Percentiles rank a stretch among this genome's conserved stretches.
These are phyloP conservation scores for Penicillium sp. DNA, from an alignment of 2,329 filamentous ascomycete species.

Conservation along the genomic window DNA sequence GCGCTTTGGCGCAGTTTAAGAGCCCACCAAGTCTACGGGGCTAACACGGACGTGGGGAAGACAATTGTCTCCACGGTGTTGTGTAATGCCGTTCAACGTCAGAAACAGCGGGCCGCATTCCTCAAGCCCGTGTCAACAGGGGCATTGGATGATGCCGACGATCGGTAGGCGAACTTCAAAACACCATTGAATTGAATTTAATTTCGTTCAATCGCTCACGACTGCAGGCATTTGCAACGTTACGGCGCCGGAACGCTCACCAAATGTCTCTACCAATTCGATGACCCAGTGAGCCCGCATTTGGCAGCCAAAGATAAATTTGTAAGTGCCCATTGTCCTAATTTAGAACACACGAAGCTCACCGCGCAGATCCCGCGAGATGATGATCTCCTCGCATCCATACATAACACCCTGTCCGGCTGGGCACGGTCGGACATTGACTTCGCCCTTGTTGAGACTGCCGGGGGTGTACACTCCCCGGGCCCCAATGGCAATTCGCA, in stretches of 20 bases:
- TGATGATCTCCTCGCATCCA: conserved; percentile 50
- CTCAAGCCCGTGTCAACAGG: conserved; percentile 83
- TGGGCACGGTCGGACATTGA: conserved; percentile 44
- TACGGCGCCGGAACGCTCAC: conserved; percentile 60
- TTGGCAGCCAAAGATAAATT: conserved; percentile 60
- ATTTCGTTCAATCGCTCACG: conserved; percentile 1
- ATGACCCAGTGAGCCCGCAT: conserved; percentile 74
- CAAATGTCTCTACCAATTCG: conserved; percentile 68
- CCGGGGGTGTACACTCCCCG: conserved; percentile 78
- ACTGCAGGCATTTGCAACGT: conserved; percentile 59
- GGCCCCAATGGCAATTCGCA: conserved; percentile 73
- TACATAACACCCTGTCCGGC: conserved; percentile 47
- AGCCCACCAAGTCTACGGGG: conserved; percentile 74
- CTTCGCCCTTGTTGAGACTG: conserved; percentile 75
- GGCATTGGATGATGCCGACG: conserved; percentile 66
- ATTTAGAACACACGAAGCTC: conserved; percentile 1
- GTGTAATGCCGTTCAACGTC: conserved; percentile 59
- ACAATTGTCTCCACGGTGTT: conserved; percentile 75
- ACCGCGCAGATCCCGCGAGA: conserved; percentile 50
- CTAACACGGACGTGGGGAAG: conserved; percentile 83
- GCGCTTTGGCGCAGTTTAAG: conserved; percentile 68
- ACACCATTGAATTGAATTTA: not conserved
- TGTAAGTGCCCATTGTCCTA: conserved; percentile 13
- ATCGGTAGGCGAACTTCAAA: conserved; percentile 50
- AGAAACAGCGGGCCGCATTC: conserved; percentile 57